A percentile compares a stretch with the other conserved stretches of the same genome.
phyloP scores from a whole-genome alignment of 2,329 filamentous ascomycete genomes.

The Chrysoporthe cubensis region DNA sequence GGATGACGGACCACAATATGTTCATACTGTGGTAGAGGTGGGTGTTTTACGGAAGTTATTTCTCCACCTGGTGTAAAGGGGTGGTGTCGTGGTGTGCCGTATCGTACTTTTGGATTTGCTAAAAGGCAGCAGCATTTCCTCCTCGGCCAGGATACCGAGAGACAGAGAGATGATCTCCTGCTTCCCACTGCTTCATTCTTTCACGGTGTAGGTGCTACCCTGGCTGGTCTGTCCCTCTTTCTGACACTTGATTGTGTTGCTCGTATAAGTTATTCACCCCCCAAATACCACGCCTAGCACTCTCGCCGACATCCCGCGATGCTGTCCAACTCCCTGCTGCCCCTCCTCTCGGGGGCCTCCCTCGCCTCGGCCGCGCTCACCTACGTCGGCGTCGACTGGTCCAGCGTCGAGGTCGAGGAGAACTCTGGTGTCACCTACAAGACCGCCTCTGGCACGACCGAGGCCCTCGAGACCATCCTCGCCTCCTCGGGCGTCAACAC shows the following conservation, averaged over 20 bases:
- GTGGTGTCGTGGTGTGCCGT: not conserved
- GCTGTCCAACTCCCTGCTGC: constrained; percentile 19
- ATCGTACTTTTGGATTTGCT: not conserved
- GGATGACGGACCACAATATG: not conserved
- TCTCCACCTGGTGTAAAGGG: not conserved
- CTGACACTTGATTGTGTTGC: not conserved
- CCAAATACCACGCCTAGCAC: not conserved
- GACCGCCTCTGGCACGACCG: constrained; percentile 52
- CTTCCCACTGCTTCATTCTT: not conserved
- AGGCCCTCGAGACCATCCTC: constrained; percentile 67
- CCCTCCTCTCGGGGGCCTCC: constrained; percentile 12
- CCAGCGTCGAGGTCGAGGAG: constrained; percentile 68
- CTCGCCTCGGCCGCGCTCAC: constrained; percentile 25
- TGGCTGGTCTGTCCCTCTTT: constrained; percentile 15
- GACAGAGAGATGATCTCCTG: not conserved
- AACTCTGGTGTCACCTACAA: constrained; percentile 64
- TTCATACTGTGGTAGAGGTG: not conserved
- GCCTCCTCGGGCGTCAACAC: constrained; percentile 67
- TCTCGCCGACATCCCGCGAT: constrained; percentile 7
- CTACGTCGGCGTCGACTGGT: constrained; percentile 38
- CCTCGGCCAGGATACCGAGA: not conserved
- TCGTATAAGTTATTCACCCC: not conserved
- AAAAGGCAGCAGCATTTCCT: not conserved
- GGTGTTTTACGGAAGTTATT: not conserved
- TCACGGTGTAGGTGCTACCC: not conserved